Evolutionary conservation across 2,329 filamentous ascomycete genomes (phyloP).

Genomic region (Tolypocladium tropicale): DNA sequence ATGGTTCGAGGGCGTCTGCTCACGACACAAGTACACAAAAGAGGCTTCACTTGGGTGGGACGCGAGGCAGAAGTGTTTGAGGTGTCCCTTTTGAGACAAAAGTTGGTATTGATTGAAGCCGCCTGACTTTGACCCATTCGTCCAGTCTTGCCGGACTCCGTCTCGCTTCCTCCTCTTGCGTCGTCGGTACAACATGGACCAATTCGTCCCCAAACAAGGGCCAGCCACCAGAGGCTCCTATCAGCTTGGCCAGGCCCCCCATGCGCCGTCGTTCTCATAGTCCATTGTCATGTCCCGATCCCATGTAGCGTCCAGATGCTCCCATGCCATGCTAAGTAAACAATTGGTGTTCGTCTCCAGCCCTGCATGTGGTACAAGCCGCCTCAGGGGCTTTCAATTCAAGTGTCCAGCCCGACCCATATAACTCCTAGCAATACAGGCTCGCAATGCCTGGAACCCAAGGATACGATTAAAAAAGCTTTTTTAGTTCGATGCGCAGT

Average conservation of each 20-base stretch:
- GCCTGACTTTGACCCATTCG: conserved; percentile 3
- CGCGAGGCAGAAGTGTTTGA: not conserved
- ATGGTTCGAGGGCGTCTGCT: not conserved
- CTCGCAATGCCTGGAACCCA: conserved; percentile 7
- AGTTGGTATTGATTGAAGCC: conserved; percentile 4
- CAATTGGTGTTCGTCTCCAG: conserved; percentile 18
- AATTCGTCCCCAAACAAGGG: not conserved
- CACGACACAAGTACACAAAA: not conserved
- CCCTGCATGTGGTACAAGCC: conserved; percentile 21
- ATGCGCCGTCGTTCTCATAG: conserved; percentile 7
- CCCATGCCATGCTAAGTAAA: conserved; percentile 25
- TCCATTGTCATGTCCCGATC: conserved; percentile 17
- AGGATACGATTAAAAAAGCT: conserved; percentile 15
- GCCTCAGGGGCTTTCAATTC: conserved; percentile 10
- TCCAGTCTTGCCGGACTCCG: conserved; percentile 2
- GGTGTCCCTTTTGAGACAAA: conserved; percentile 1
- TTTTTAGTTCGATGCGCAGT: conserved; percentile 37
- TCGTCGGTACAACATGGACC: not conserved
- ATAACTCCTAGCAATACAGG: conserved; percentile 4
- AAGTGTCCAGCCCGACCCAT: conserved; percentile 12
- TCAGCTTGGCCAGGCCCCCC: not conserved
- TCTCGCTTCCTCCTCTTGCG: conserved; percentile 1
- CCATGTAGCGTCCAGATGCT: conserved; percentile 15
- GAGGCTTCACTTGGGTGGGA: not conserved
- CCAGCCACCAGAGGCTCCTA: not conserved